A percentile compares a stretch with the other conserved stretches of the same genome.
These are phyloP conservation scores for Senecio squalidus DNA, from an alignment of 140 eudicot species.

Conservation along the genomic window DNA sequence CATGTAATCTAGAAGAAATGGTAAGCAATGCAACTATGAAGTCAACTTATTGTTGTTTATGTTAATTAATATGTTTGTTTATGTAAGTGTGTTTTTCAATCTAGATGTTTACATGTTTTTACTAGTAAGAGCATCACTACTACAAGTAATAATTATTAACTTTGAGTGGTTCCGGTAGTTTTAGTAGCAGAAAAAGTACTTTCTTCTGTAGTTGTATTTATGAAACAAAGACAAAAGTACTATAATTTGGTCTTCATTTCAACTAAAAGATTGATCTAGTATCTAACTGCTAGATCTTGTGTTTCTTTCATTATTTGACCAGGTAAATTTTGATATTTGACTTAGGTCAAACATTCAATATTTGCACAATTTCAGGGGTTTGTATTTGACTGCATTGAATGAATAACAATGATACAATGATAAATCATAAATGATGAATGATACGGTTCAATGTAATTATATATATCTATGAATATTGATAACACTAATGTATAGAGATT, in stretches of 20 bases:
- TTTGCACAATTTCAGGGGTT: not conserved
- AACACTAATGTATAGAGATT: too few relatives aligned
- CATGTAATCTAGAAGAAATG: constrained; percentile 15
- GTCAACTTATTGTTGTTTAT: constrained; percentile 8
- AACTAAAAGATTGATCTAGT: constrained; percentile 15
- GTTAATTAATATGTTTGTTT: not conserved
- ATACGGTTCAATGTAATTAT: too few relatives aligned
- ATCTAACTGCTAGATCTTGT: constrained; percentile 22
- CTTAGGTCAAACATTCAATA: constrained; percentile 4
- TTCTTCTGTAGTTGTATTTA: constrained; percentile 23
- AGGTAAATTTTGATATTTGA: constrained; percentile 8
- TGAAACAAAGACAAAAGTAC: constrained; percentile 17
- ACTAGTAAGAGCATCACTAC: constrained; percentile 16
- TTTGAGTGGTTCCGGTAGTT: constrained; percentile 27
- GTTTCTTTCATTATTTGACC: constrained; percentile 17
- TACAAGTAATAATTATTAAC: constrained; percentile 25
- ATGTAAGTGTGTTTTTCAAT: not conserved
- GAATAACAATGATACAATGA: too few relatives aligned
- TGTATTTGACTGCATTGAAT: too few relatives aligned
- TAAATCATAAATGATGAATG: too few relatives aligned
- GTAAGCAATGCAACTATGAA: constrained; percentile 12
- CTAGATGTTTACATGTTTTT: constrained; percentile 13
- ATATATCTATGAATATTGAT: too few relatives aligned
- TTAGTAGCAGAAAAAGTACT: constrained; percentile 32
- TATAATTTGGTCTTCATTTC: constrained; percentile 4